Evolutionary conservation across 2,329 filamentous ascomycete genomes (phyloP), one percentile per base, ranked within the genome.

Genomic region (Chaetomiaceae sp.): DNA sequence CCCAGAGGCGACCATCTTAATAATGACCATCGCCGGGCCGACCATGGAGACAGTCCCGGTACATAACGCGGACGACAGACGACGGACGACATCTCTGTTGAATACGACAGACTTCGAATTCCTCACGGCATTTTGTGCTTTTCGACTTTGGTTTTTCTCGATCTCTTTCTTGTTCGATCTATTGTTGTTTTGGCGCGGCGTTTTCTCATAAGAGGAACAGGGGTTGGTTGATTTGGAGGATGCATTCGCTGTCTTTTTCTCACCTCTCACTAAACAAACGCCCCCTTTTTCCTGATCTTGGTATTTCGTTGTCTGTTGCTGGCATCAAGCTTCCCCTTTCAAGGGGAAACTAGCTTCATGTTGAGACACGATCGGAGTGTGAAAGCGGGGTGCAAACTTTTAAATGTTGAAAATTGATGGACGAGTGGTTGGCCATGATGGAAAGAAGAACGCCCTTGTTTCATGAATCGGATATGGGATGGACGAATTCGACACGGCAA

Each of bases 61-160:
- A 18, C n/a, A 53, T 53, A 48, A 43, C 47, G 27, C 34, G 21
- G 40, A 53, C 30, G 41, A 46, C 47, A 33, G 40, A 48, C 14
- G 32, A 41, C 41, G 51, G 46, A 49, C 46, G 40, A 48, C 44
- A 53, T 54, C 6, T 56, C 23, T 56, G 44, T n/a, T 48, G 44
- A 33, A 55, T 49, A 53, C 49, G 50, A n/a, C n/a, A n/a, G n/a
- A 40, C 33, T 48, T 25, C 14, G 41, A 21, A 8, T 44, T 18
- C 27, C 43, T 45, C 21, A 32, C 25, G 27, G 40, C 49, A 38
- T 54, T 48, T 23, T 41, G 23, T 51, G 16, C 23, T 14, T 51
- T 43, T 37, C 16, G 8, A 21, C 32, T 21, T 16, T 27, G 3
- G 42, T 9, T 32, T n/a, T 6, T 6, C 9, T 16, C 23, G n/a